These are phyloP conservation scores for Eucalyptus curtisii DNA, from an alignment of 345 rosid genomes.

Conservation along the genomic window DNA sequence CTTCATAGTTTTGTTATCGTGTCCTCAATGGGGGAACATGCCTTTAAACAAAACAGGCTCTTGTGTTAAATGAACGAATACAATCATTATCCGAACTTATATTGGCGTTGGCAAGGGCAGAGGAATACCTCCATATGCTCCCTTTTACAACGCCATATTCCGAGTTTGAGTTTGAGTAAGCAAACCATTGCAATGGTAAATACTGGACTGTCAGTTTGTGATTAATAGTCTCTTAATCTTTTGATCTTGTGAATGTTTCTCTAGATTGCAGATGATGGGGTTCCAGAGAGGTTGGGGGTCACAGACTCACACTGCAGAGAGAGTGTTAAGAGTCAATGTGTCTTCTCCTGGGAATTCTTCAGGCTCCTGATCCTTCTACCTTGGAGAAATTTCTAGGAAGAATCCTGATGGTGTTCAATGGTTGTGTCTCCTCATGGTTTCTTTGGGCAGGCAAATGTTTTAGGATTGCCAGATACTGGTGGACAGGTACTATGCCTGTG, in stretches of 20 bases:
- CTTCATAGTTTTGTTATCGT: background rate
- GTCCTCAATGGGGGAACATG: background rate
- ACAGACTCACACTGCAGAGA: conserved; percentile 29
- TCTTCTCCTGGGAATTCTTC: conserved; percentile 52
- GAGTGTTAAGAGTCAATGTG: conserved; percentile 34
- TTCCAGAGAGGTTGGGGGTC: conserved; percentile 63
- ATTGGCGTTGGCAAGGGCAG: conserved; percentile 41
- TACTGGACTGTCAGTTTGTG: background rate
- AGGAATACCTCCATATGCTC: conserved; percentile 40
- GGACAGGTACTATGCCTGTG: conserved; percentile 25
- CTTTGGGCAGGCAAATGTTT: conserved; percentile 57
- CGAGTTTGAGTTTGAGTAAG: conserved; percentile 44
- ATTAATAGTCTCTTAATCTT: background rate
- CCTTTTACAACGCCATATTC: conserved; percentile 25
- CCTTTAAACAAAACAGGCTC: background rate
- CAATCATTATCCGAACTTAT: conserved; percentile 26
- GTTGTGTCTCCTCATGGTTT: conserved; percentile 52
- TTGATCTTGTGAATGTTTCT: background rate
- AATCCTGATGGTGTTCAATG: conserved; percentile 52
- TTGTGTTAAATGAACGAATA: conserved; percentile 56
- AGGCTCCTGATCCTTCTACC: conserved; percentile 53
- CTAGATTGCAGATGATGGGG: conserved; percentile 45
- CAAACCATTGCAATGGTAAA: background rate
- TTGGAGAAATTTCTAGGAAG: conserved; percentile 55
- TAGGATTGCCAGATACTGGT: conserved; percentile 60